Percentiles rank a stretch among this genome's conserved stretches.
Evolutionary conservation across 306 rosid genomes (phyloP).

Genomic region (Cucumis hystrix): DNA sequence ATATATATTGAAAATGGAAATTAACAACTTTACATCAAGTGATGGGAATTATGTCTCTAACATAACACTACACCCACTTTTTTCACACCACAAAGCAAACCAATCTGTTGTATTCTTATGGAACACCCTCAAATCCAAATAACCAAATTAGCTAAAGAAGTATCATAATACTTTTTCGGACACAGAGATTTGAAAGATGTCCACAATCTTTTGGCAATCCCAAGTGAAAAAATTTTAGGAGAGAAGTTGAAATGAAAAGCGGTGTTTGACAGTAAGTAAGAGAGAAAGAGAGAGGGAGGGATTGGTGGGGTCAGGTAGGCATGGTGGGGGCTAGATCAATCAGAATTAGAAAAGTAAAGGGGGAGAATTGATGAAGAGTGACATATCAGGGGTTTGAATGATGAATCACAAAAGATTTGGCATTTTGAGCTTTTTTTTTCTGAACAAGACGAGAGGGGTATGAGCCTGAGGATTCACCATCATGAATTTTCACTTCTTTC

Average conservation of each 20-base stretch:
- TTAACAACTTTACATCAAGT: not conserved
- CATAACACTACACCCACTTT: not conserved
- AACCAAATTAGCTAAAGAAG: not conserved
- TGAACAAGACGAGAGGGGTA: not conserved
- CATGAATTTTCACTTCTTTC: not conserved
- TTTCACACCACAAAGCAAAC: not conserved
- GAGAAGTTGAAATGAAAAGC: not conserved
- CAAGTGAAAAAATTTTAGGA: not conserved
- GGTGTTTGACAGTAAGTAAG: conserved; percentile 5
- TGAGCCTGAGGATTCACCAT: conserved; percentile 3
- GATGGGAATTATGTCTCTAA: not conserved
- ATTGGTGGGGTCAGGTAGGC: conserved; percentile 3
- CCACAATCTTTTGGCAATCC: conserved; percentile 4
- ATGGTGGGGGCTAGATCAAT: conserved; percentile 5
- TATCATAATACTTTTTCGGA: not conserved
- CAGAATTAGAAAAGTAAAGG: conserved; percentile 5
- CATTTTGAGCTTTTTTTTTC: not conserved
- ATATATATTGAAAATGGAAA: not conserved
- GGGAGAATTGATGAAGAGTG: conserved; percentile 8
- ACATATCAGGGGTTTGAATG: conserved; percentile 9
- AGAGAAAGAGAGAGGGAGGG: not conserved
- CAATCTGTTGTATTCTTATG: not conserved
- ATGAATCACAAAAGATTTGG: conserved; percentile 3
- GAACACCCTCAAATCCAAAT: not conserved
- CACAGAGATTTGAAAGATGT: not conserved